Evolutionary conservation across 2,329 filamentous ascomycete species (phyloP), one percentile per base, ranked within the genome.

Genomic region (Fusarium sp.): DNA sequence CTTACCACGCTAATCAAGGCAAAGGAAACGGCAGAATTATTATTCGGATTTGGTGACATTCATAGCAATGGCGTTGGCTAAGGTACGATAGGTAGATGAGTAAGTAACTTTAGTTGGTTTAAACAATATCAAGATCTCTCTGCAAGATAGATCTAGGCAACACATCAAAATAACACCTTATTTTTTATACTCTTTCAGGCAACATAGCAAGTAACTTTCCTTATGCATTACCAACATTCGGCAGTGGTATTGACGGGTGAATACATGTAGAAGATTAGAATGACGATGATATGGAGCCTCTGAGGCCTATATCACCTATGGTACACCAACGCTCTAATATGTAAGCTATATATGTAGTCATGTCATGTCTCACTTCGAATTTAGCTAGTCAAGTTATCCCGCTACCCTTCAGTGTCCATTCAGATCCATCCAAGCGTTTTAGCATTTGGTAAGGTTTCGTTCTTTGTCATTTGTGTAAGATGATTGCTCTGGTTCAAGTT

Each of bases 181-280:
- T 23, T 5, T 23, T 23, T 23, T 23, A 5, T 23, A 23, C 5
- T 4, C 23, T 23, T 23, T 23, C 23, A 23, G 23, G 23, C 23
- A 23, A 6, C 23, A 23, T 23, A 23, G 23, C 23, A 23, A 23
- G n/a, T 33, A 30, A 10, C 30, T 30, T 30, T 9, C 30, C 5
- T 9, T 11, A 30, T 30, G 55, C 67, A 58, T 56, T 62, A 62
- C 64, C 62, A 67, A 70, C 42, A 49, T 53, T 33, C 32, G 56
- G 20, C 44, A 50, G 20, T 52, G 44, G 35, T 40, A 46, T 17
- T 32, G 27, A 30, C 49, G 64, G 56, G 45, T 63, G 32, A 45
- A 45, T 35, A 48, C 38, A 57, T 40, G 12, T 20, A 30, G 38
- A 41, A 27, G 18, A 53, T 20, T 14, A 41, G 26, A 52, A 38